Evolutionary conservation across 768 basidiomycete genomes (phyloP).

Genomic region (Lentinula guzmanii): DNA sequence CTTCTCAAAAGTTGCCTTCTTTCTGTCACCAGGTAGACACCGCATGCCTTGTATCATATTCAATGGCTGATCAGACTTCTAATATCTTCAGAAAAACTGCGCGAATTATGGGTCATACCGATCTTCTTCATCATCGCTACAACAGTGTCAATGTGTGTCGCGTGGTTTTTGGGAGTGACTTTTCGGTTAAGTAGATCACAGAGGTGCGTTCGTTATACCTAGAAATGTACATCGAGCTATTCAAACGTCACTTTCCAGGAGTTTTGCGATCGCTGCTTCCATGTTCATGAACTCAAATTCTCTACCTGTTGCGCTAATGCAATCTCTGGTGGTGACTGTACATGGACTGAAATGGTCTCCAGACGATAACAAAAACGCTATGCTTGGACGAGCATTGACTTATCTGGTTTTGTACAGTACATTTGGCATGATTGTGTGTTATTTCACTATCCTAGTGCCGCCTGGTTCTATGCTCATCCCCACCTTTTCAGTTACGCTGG

Average conservation of each 20-base stretch:
- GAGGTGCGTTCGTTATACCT: slow-evolving; percentile 40
- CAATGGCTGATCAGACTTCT: not conserved
- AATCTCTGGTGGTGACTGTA: slow-evolving; percentile 80
- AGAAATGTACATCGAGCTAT: not conserved
- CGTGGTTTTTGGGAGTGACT: slow-evolving; percentile 54
- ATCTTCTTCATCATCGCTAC: slow-evolving; percentile 82
- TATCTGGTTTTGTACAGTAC: slow-evolving; percentile 93
- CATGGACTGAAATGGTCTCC: slow-evolving; percentile 75
- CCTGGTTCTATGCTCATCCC: not conserved
- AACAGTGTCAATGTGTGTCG: slow-evolving; percentile 59
- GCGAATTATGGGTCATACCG: slow-evolving; percentile 81
- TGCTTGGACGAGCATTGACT: slow-evolving; percentile 87
- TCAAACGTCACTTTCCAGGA: slow-evolving; percentile 30
- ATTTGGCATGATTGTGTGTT: slow-evolving; percentile 87
- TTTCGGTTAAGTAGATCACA: slow-evolving; percentile 73
- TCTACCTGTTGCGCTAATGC: slow-evolving; percentile 91
- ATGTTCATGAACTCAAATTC: slow-evolving; percentile 97
- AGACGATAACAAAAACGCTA: slow-evolving; percentile 78
- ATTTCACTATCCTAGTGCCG: not conserved
- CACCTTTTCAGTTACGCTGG: slow-evolving; percentile 70
- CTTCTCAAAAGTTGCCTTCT: slow-evolving; percentile 95
- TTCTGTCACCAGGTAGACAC: slow-evolving; percentile 64
- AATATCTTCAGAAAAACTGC: slow-evolving; percentile 52
- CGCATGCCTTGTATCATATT: not conserved
- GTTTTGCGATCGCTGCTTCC: slow-evolving; percentile 73